These are phyloP conservation scores for Naganishia randhawae DNA, from an alignment of 768 basidiomycete genomes.

Conservation along the genomic window DNA sequence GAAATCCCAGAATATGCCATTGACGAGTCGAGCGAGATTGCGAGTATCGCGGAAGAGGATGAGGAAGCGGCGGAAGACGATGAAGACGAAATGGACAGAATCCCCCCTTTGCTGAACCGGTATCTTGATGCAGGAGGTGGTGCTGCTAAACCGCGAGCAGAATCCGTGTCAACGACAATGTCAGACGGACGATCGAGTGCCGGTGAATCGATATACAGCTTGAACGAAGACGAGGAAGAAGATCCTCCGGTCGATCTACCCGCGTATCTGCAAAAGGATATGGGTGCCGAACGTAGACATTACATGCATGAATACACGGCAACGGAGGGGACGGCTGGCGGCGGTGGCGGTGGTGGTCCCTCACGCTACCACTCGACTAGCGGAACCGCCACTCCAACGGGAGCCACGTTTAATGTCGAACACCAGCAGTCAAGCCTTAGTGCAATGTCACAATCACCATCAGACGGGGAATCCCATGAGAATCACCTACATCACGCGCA, in stretches of 20 bases:
- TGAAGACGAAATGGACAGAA: conserved; percentile 10
- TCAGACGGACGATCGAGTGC: conserved; percentile 4
- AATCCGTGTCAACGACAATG: conserved; percentile 1
- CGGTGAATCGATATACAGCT: conserved; percentile 8
- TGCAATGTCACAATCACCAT: neutral
- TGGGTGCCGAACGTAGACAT: conserved; percentile 19
- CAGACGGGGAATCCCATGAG: neutral
- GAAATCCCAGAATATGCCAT: conserved; percentile 1
- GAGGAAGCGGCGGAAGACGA: conserved; percentile 17
- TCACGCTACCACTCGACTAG: conserved; percentile 1
- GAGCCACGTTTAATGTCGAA: neutral
- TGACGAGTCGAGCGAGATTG: conserved; percentile 24
- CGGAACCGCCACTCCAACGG: conserved; percentile 19
- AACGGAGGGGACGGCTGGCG: neutral
- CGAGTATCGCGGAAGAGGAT: conserved; percentile 20
- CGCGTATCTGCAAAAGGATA: conserved; percentile 23
- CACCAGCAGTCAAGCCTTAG: neutral
- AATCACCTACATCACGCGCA: conserved; percentile 16
- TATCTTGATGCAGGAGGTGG: conserved; percentile 1
- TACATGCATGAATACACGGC: conserved; percentile 11
- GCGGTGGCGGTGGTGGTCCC: neutral
- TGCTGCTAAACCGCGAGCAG: conserved; percentile 5
- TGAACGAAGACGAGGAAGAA: conserved; percentile 19
- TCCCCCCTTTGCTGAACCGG: neutral
- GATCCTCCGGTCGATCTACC: conserved; percentile 19